Base-by-base conservation (phyloP, 345 rosid species). In the Jatropha curcas region DNA sequence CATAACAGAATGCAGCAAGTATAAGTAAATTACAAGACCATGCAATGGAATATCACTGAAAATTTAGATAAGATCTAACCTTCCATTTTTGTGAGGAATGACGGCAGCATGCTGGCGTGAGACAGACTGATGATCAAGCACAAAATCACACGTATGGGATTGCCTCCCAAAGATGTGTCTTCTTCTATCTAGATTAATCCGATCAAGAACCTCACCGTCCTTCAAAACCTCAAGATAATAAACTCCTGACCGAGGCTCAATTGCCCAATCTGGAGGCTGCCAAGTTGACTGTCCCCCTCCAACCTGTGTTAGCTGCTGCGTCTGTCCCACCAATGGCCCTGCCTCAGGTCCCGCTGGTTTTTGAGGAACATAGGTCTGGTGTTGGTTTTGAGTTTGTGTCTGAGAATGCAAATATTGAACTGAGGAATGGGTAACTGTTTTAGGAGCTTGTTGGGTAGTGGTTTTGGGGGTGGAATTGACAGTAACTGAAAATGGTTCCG, bases 241-340 rank as follows among this genome's bases (percentile, higher is more conserved):
- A 67, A 92, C 91, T n/a, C 98, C 92, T 0, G 87, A 69, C 1
- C 96, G 89, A 60, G 98, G 99, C 84, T 95, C 98, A 34, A 88
- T 88, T 0, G 93, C 92, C 98, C 98, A 93, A 74, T 93, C 97
- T 43, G 98, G 98, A 8, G 96, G 97, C 79, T 85, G 90, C 98
- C 98, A 93, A 39, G 81, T 81, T 10, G 98, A 93, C 67, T 91
- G 97, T 34, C 98, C 89, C 10, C 87, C 96, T 60, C 98, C 98
- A 53, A 90, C 70, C 72, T 88, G 90, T 11, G 89, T 88, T 71
- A 66, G 66, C 46, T 65, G 85, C 77, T 80, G 89, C 51, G 87
- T 25, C 74, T 86, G 89, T 43, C 82, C 86, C 75, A 80, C 57
- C 56, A 79, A 60, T 10, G 87, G 82, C 12, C 80, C 67, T 13